Evolutionary conservation across 2,329 filamentous ascomycete species (phyloP).

Genomic region (Teratosphaeria nubilosa): DNA sequence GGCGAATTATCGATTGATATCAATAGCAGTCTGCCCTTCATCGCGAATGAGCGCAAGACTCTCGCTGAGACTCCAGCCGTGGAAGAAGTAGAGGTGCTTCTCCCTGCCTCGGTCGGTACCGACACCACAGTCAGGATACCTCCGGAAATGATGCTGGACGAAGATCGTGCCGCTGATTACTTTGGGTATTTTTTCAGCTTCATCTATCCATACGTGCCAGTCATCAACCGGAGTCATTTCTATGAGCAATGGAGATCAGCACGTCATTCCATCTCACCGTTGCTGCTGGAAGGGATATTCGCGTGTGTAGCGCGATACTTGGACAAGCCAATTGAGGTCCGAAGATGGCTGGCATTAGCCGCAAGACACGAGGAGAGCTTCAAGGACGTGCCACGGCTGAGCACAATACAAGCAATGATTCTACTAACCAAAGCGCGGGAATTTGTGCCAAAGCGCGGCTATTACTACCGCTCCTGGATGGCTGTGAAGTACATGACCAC

Average conservation of each 20-base stretch:
- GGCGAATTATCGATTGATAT: slow-evolving; percentile 83
- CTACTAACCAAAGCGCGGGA: slow-evolving; percentile 86
- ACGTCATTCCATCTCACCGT: slow-evolving; percentile 73
- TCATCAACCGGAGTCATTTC: slow-evolving; percentile 71
- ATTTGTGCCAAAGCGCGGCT: slow-evolving; percentile 82
- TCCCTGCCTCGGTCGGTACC: slow-evolving; percentile 59
- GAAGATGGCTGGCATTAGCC: slow-evolving; percentile 86
- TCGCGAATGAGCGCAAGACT: slow-evolving; percentile 53
- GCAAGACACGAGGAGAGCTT: slow-evolving; percentile 86
- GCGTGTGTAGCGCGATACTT: slow-evolving; percentile 77
- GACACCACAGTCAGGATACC: slow-evolving; percentile 79
- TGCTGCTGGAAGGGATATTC: slow-evolving; percentile 83
- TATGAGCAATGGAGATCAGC: slow-evolving; percentile 85
- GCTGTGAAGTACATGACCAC: slow-evolving; percentile 82
- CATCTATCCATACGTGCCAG: slow-evolving; percentile 86
- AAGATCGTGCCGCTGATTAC: slow-evolving; percentile 70
- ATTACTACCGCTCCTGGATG: slow-evolving; percentile 97
- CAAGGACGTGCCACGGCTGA: slow-evolving; percentile 81
- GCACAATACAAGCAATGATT: slow-evolving; percentile 81
- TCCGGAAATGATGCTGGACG: slow-evolving; percentile 82
- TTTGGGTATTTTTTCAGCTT: slow-evolving; percentile 86
- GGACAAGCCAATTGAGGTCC: slow-evolving; percentile 72
- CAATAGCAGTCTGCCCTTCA: slow-evolving; percentile 77
- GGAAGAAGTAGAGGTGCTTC: slow-evolving; percentile 59
- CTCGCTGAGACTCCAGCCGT: slow-evolving; percentile 53